Conservation (phyloP, 306 rosid genomes). For the Hippophae gyantsensis region DNA sequence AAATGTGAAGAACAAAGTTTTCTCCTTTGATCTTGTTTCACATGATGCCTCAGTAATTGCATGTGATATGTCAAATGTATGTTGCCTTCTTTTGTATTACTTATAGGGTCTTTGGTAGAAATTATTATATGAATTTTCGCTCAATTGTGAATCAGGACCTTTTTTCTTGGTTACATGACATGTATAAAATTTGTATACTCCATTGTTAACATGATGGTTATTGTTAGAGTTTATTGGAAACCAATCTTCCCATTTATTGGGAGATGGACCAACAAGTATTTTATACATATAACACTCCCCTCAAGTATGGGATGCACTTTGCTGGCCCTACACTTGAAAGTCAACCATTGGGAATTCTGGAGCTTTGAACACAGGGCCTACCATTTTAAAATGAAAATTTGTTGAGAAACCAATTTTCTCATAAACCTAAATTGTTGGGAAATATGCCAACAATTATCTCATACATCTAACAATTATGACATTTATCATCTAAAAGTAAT, state of each 20-base stretch:
- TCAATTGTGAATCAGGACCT: background rate
- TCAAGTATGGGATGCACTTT: too few relatives aligned
- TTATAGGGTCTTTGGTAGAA: background rate
- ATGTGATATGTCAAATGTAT: constrained; percentile 87
- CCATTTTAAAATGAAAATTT: too few relatives aligned
- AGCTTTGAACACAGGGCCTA: too few relatives aligned
- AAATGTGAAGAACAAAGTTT: constrained; percentile 72
- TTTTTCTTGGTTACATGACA: background rate
- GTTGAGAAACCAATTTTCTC: too few relatives aligned
- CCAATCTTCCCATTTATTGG: too few relatives aligned
- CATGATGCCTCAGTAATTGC: constrained; percentile 66
- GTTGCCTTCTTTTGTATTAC: constrained; percentile 20
- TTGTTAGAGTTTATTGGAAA: too few relatives aligned
- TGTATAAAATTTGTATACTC: too few relatives aligned
- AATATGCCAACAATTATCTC: background rate
- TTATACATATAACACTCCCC: too few relatives aligned
- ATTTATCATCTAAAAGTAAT: constrained; percentile 2
- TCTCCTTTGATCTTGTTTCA: constrained; percentile 85
- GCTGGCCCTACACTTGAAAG: too few relatives aligned
- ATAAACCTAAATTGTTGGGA: too few relatives aligned
- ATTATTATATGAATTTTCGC: background rate
- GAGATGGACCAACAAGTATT: too few relatives aligned
- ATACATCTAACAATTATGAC: background rate
- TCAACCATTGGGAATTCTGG: background rate
- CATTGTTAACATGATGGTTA: too few relatives aligned